Conservation (phyloP, 805 yeast genomes). For the Tetrapisispora namnaoensis region DNA sequence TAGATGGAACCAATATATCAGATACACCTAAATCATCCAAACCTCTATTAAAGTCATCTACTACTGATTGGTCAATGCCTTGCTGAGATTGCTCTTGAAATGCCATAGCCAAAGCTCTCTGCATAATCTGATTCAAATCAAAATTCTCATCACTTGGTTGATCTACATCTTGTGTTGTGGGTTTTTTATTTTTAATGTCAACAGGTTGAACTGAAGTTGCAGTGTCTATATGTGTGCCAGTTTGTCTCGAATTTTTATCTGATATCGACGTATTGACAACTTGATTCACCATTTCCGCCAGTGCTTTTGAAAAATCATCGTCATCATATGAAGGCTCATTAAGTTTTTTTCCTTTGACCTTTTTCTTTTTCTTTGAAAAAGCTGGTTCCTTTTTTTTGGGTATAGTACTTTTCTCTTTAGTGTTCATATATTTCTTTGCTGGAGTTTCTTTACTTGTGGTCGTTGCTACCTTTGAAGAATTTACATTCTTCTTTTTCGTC, state of each 20-base stretch:
- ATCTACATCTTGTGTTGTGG: constrained; percentile 1
- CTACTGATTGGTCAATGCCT: constrained; percentile 13
- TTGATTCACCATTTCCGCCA: constrained; percentile 46
- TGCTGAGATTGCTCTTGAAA: constrained; percentile 38
- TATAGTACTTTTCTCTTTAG: background rate
- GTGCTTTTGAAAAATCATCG: constrained; percentile 40
- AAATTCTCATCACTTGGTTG: constrained; percentile 35
- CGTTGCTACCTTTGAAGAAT: constrained; percentile 2
- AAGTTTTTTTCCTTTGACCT: constrained; percentile 9
- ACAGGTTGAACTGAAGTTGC: background rate
- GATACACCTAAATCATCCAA: constrained; percentile 17
- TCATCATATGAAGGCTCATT: constrained; percentile 1
- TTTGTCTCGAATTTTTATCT: background rate
- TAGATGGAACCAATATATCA: constrained; percentile 7
- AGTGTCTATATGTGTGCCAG: background rate
- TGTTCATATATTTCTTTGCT: background rate
- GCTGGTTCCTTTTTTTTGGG: background rate
- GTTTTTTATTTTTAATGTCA: background rate
- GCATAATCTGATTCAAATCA: constrained; percentile 65
- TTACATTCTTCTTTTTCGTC: constrained; percentile 3
- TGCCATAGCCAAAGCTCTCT: constrained; percentile 69
- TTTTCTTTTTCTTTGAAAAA: constrained; percentile 16
- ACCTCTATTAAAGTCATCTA: constrained; percentile 24
- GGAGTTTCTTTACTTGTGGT: background rate
- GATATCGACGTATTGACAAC: constrained; percentile 36